A percentile compares a stretch with the other conserved stretches of the same genome.
Evolutionary conservation across 2,329 filamentous ascomycete genomes (phyloP).

Genomic region (Mariannaea elegans): DNA sequence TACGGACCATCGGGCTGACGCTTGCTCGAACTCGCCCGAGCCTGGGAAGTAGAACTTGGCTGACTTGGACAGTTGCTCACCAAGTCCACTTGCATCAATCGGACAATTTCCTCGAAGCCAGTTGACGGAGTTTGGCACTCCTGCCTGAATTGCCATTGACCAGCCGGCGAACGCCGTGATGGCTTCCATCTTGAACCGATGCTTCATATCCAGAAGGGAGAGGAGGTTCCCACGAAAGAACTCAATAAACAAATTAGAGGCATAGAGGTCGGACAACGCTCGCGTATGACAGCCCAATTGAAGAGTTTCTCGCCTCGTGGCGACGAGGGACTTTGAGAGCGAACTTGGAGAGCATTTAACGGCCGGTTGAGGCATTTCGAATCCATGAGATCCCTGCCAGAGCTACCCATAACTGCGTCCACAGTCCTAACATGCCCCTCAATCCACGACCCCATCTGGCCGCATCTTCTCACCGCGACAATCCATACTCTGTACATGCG

Average conservation of each 20-base stretch:
- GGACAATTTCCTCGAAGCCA: slow-evolving; percentile 31
- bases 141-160: slow-evolving; percentile 35
- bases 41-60: slow-evolving; percentile 55
- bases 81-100: slow-evolving; percentile 36
- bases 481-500: too few species aligned
- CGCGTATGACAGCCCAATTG: too few species aligned
- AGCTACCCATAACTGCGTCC: neutral
- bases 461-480: too few species aligned
- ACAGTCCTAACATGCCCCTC: neutral
- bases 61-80: slow-evolving; percentile 45
- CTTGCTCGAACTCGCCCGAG: slow-evolving; percentile 49
- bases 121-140: slow-evolving; percentile 20
- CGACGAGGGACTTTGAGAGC: too few species aligned
- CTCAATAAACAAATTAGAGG: too few species aligned
- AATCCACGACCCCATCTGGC: neutral
- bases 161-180: slow-evolving; percentile 40
- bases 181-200: slow-evolving; percentile 32
- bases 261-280: too few species aligned
- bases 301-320: neutral
- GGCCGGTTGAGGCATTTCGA: neutral
- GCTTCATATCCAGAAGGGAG: slow-evolving; percentile 20
- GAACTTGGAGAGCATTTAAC: too few species aligned
- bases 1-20: slow-evolving; percentile 56
- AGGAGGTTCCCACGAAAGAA: neutral
- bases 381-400: neutral